These are phyloP conservation scores for Arctium lappa DNA, from an alignment of 129 eudicot species.

Conservation along the genomic window DNA sequence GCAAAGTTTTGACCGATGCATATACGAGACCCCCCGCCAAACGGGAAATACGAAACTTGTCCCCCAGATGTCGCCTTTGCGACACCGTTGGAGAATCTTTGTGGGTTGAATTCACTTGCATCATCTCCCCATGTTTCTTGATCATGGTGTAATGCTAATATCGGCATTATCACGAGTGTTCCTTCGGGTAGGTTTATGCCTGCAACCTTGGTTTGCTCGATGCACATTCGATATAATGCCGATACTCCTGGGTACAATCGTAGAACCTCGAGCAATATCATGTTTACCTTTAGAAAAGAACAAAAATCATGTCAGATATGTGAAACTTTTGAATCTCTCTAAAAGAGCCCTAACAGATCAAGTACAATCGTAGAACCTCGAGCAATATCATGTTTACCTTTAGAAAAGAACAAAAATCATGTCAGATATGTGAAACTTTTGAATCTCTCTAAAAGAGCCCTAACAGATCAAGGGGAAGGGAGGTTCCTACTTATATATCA, in stretches of 20 bases:
- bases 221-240: slow-evolving; percentile 15
- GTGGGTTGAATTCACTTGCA: slow-evolving; percentile 23
- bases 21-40: slow-evolving; percentile 37
- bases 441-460: no score
- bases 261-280: slow-evolving; percentile 32
- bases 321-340: no score
- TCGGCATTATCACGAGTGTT: slow-evolving; percentile 18
- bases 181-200: slow-evolving; percentile 25
- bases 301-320: not conserved
- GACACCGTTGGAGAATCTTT: slow-evolving; percentile 18
- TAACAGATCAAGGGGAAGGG: no score
- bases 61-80: slow-evolving; percentile 18
- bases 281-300: slow-evolving; percentile 13
- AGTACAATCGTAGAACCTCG: slow-evolving; percentile 29
- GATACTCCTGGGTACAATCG: slow-evolving; percentile 20
- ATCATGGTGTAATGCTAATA: slow-evolving; percentile 30
- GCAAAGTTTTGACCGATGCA: slow-evolving; percentile 35
- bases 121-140: slow-evolving; percentile 32
- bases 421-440: not conserved
- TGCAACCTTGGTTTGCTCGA: slow-evolving; percentile 5
- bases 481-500: no score
- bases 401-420: not conserved
- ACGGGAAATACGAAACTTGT: slow-evolving; percentile 24
- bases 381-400: slow-evolving; percentile 28
- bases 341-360: no score